Conservation (phyloP, 345 rosid species). For the Triadica sebifera region DNA sequence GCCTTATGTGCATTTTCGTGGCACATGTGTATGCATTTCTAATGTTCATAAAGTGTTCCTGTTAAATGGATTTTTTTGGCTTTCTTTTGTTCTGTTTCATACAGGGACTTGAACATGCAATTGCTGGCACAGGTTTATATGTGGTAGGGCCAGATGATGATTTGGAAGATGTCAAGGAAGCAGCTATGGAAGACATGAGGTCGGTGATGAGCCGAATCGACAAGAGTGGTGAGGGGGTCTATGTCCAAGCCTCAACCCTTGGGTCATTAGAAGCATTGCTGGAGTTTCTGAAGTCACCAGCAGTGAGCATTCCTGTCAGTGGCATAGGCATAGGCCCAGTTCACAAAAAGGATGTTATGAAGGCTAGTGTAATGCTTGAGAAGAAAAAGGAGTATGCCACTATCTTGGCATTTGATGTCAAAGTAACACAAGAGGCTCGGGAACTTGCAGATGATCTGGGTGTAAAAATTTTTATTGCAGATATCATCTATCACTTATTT, state of each 20-base stretch:
- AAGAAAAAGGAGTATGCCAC: conserved; percentile 90
- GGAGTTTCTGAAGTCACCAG: conserved; percentile 85
- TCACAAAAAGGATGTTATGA: conserved; percentile 91
- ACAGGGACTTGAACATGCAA: conserved; percentile 91
- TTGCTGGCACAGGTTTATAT: conserved; percentile 88
- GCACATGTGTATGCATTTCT: background rate
- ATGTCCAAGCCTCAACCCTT: conserved; percentile 91
- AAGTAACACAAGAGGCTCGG: conserved; percentile 86
- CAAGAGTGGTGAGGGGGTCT: conserved; percentile 88
- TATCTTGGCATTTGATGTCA: conserved; percentile 92
- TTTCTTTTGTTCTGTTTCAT: conserved; percentile 16
- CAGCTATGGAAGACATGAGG: conserved; percentile 81
- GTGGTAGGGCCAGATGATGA: conserved; percentile 79
- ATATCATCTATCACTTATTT: conserved; percentile 88
- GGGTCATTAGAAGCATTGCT: conserved; percentile 95
- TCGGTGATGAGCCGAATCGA: conserved; percentile 84
- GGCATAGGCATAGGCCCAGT: conserved; percentile 90
- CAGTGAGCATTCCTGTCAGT: conserved; percentile 86
- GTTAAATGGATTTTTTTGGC: conserved; percentile 2
- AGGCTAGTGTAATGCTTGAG: conserved; percentile 92
- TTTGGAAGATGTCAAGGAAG: conserved; percentile 64
- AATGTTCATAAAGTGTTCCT: background rate
- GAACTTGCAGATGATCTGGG: conserved; percentile 86
- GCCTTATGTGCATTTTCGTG: background rate
- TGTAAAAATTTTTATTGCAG: conserved; percentile 91